Evolutionary conservation across 2,329 filamentous ascomycete species (phyloP), one percentile per base, ranked within the genome.

Genomic region (Alternaria sp.): DNA sequence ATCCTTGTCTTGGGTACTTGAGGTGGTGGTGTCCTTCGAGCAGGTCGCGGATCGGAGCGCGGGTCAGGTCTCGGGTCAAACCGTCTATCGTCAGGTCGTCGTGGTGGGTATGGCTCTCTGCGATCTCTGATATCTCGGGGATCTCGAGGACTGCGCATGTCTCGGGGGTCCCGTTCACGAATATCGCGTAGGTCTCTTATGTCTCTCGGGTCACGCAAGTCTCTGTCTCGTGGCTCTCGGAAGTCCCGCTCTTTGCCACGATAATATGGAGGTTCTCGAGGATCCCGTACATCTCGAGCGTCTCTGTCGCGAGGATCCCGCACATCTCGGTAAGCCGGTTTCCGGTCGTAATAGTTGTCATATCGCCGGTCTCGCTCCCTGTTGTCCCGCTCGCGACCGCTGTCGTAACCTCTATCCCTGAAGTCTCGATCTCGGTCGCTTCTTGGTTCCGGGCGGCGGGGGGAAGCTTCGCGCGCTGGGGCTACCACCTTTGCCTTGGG

Each of bases 1-100:
- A 86, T 88, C 67, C 86, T 81, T 62, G 80, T 88, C 75, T 77
- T 83, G 24, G 75, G 80, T 65, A 74, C 75, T 30, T 78, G 77
- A 54, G 80, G 77, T 16, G 74, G 70, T 20, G 77, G 79, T 39
- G 77, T 76, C 51, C 74, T 71, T 46, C 78, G 71, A 47, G 80
- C 78, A 14, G 64, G 64, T 44, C 74, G 39, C 26, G 28, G 11
- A 14, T 75, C 75, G 7, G 65, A 62, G 18, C 71, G 69, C 12
- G 67, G n/a, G 12, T 75, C 75, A 7, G 65, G 63, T 11, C 71
- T 68, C 9, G 67, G 57, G 11, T 71, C 67, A 9, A 62, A 49
- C 26, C 73, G 66, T 16, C 66, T 64, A 32, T 66, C 60, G 9
- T 77, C 75, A 42, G 66, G 63, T 34, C 75, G 70, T 44, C 74